These are phyloP conservation scores for Cymbopogon citratus DNA, from an alignment of 176 grass and related monocot genomes.

Conservation along the genomic window DNA sequence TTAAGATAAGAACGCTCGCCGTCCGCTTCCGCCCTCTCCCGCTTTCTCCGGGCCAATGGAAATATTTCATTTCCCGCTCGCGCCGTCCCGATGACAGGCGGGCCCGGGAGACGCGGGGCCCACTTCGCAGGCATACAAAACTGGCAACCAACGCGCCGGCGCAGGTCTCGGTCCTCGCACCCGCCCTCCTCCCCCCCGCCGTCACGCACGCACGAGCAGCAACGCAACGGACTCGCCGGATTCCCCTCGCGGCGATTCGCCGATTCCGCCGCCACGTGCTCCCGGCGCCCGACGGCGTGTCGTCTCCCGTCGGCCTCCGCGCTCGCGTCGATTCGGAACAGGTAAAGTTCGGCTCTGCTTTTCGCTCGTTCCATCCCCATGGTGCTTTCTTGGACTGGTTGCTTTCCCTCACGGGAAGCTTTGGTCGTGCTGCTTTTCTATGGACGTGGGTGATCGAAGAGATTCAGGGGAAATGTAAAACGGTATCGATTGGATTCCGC, in stretches of 20 bases:
- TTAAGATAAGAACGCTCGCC: background rate
- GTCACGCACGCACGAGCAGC: background rate
- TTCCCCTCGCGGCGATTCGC: constrained; percentile 1
- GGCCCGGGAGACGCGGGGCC: rapidly evolving
- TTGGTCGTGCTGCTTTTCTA: background rate
- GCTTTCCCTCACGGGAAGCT: background rate
- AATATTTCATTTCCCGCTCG: constrained; percentile 22
- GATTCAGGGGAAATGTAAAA: background rate
- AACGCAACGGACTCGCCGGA: background rate
- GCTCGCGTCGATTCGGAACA: background rate
- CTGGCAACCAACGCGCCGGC: background rate
- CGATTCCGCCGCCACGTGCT: background rate
- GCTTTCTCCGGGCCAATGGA: background rate
- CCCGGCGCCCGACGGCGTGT: background rate
- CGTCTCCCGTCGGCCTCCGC: background rate
- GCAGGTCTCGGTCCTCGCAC: background rate
- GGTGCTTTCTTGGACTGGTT: constrained; percentile 11
- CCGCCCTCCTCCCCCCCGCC: background rate
- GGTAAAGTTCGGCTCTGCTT: background rate
- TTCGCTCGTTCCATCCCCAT: background rate
- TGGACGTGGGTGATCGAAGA: background rate
- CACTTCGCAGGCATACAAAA: background rate
- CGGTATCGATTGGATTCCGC: background rate
- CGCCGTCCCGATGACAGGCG: background rate
- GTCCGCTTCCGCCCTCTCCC: background rate